Base-by-base conservation (phyloP, 2,329 filamentous ascomycete genomes). In the Curvularia sp. region DNA sequence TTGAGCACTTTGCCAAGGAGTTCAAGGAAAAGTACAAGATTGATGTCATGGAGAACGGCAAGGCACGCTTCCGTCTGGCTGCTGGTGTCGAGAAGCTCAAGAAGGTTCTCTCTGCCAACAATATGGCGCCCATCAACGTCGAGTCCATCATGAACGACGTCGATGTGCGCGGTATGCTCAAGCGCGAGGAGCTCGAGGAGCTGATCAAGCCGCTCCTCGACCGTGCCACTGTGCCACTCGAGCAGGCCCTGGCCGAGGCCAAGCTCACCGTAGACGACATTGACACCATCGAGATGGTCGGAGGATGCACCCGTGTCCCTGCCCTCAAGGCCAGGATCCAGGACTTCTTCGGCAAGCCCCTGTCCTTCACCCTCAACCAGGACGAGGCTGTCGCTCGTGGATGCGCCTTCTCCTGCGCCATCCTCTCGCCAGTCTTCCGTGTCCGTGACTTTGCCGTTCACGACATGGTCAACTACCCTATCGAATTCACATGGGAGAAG, bases 401-500 rank as follows among this genome's bases (percentile, higher is more conserved):
- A 62, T 97, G 92, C 78, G 93, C 95, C 61, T 99, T 99, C 83
- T 93, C 90, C 86, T 98, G 95, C 78, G 95, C 95, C 73, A 97
- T 97, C 70, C 88, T 98, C 55, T 98, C 95, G 0, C 95, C 95
- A 46, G 91, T 96, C 67, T 98, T 99, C 90, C 93, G 94, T 78
- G 95, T 99, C 76, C 93, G 95, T 74, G 95, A 99, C 83, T 99
- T 99, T 81, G 88, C 93, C 69, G 90, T 98, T 61, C 93, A 98
- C 85, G 95, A 99, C 79, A 94, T 98, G 72, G 92, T 97, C 81
- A 92, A 89, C 84, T 99, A 98, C 83, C 95, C 95, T 49, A 96
- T 99, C 78, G 94, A 99, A 78, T 99, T 99, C 80, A 91, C 89
- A 53, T 99, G 95, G 95, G 95, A 99, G 84, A 96, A 98, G 85